Evolutionary conservation across 768 basidiomycete species (phyloP), one percentile per base, ranked within the genome.

Genomic region (Krasilnikovozyma curviuscula): DNA sequence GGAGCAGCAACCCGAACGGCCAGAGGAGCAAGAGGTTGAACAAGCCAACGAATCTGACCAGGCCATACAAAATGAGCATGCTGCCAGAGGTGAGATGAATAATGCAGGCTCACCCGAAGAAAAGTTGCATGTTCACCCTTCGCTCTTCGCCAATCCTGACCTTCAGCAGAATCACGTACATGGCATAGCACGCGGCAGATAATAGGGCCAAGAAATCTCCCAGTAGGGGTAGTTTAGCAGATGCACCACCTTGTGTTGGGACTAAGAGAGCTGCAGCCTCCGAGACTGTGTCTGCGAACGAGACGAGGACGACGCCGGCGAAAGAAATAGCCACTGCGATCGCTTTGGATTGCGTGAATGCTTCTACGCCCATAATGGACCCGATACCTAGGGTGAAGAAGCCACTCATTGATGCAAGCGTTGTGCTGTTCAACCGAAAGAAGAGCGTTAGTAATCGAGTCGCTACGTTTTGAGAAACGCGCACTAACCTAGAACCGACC

Each of bases 381-480:
- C 93, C 91, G 41, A 95, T 68, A 0, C 69, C 79, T 40, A 97
- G 67, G 0, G 89, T 97, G 61, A 97, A 95, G 66, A 98, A 85
- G 1, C 91, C 91, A 88, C 44, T 41, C 25, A 40, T 41, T 37
- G 27, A 32, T 13, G n/a, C 54, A 24, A 48, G 38, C 34, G 48
- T 49, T 39, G 42, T 46, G n/a, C 40, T 14, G 7, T 33, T 43
- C 19, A 45, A 14, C 23, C 44, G 4, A 6, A 38, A 31, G 23
- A 1, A 33, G 31, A 5, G 30, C n/a, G 37, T 14, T 28, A 38
- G 13, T 5, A 7, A 14, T 44, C 43, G 30, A 6, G 54, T 27
- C 12, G 28, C 27, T 27, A 35, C 30, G 40, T 25, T 37, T 18
- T 19, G 37, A 27, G 14, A 35, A 28, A n/a, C 18, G 5, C n/a